Evolutionary conservation across 1,139 yeast genomes (phyloP).

Genomic region (Kodamaea plutei): DNA sequence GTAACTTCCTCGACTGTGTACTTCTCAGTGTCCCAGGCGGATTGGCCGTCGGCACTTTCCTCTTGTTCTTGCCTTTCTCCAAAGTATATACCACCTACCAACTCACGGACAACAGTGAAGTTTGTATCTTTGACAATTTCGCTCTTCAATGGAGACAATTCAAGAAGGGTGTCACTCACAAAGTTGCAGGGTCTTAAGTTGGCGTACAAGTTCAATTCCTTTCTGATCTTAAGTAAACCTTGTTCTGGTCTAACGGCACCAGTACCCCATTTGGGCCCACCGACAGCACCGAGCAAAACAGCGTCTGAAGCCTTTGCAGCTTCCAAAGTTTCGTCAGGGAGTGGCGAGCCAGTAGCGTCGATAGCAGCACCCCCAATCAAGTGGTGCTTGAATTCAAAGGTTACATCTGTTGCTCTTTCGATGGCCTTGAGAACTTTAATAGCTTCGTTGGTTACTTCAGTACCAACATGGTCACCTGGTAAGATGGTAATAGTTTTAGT

Average conservation of each 20-base stretch:
- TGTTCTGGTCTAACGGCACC: conserved; percentile 95
- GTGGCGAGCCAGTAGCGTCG: conserved; percentile 91
- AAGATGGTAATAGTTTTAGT: conserved; percentile 75
- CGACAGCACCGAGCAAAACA: conserved; percentile 93
- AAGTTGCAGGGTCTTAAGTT: conserved; percentile 95
- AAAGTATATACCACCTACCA: conserved; percentile 96
- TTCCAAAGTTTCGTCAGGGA: conserved; percentile 80
- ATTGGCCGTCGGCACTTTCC: conserved; percentile 56
- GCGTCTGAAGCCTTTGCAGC: conserved; percentile 92
- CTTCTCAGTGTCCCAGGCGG: conserved; percentile 92
- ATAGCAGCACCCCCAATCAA: conserved; percentile 98
- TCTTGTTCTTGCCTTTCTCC: conserved; percentile 94
- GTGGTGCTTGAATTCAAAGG: conserved; percentile 76
- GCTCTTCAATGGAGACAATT: conserved; percentile 80
- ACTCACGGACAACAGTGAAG: conserved; percentile 88
- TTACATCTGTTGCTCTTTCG: conserved; percentile 52
- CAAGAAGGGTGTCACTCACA: conserved; percentile 79
- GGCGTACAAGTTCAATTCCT: conserved; percentile 90
- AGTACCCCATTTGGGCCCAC: conserved; percentile 99
- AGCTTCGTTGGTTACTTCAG: conserved; percentile 86
- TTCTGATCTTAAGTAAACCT: conserved; percentile 88
- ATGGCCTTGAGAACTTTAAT: conserved; percentile 84
- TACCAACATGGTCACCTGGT: conserved; percentile 97
- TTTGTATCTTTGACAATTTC: conserved; percentile 87
- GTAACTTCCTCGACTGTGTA: conserved; percentile 88